Evolutionary conservation across 202 grass and related monocot genomes (phyloP).

Genomic region (Schoenoplectus triqueter): DNA sequence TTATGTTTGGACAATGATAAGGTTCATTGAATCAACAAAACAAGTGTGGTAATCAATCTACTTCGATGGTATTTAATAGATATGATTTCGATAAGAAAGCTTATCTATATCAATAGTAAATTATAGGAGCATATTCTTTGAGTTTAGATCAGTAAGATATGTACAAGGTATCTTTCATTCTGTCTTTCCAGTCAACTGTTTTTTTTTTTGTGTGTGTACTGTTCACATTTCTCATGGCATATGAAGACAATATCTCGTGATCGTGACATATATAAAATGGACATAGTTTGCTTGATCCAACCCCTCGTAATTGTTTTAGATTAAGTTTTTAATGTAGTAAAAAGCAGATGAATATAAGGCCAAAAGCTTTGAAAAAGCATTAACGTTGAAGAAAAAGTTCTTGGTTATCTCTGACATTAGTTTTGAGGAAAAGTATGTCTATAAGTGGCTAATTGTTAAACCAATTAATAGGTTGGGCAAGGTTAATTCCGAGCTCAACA

Average conservation of each 20-base stretch:
- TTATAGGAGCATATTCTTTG: slow-evolving; percentile 16
- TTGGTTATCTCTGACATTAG: not conserved
- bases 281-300: not conserved
- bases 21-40: slow-evolving; percentile 1
- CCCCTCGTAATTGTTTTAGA: not conserved
- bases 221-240: not conserved
- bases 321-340: not conserved
- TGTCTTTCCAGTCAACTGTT: not conserved
- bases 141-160: slow-evolving; percentile 29
- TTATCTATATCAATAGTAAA: slow-evolving; percentile 12
- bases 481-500: not conserved
- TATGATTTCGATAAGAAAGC: slow-evolving; percentile 26
- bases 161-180: slow-evolving; percentile 26
- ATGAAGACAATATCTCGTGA: slow-evolving; percentile 14
- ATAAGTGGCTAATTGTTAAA: not conserved
- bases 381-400: not conserved
- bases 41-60: no score
- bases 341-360: not conserved
- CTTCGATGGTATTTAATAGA: slow-evolving; percentile 25
- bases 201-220: not conserved
- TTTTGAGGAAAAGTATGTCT: not conserved
- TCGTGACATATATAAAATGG: slow-evolving; percentile 18
- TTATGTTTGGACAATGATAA: not conserved
- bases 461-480: not conserved
- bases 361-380: not conserved